phyloP scores from a whole-genome alignment of 1,139 yeast genomes.

The Yamadazyma diddensiae region DNA sequence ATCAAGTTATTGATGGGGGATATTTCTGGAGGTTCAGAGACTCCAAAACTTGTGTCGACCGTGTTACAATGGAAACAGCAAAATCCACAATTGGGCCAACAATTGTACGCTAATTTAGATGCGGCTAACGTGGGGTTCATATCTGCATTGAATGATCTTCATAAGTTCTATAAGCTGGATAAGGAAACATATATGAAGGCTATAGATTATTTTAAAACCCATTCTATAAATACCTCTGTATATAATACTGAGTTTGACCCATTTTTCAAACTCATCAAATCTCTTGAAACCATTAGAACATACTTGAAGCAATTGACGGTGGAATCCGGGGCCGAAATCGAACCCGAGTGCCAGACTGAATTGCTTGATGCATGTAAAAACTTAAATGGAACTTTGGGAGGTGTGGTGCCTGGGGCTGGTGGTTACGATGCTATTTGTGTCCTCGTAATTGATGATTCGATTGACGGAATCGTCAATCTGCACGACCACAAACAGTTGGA shows the following conservation, averaged over 20 bases:
- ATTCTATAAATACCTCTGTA: not conserved
- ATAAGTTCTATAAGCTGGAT: conserved; percentile 22
- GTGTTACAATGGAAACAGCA: conserved; percentile 68
- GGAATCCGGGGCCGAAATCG: conserved; percentile 79
- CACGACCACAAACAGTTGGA: conserved; percentile 25
- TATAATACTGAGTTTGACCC: conserved; percentile 8
- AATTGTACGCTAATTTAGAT: conserved; percentile 56
- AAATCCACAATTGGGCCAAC: conserved; percentile 48
- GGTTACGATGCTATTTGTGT: conserved; percentile 91
- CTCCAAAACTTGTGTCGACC: conserved; percentile 81
- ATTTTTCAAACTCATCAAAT: conserved; percentile 23
- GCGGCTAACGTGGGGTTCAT: conserved; percentile 59
- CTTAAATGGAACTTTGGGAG: conserved; percentile 78
- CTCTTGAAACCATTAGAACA: conserved; percentile 50
- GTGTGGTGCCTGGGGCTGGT: conserved; percentile 98
- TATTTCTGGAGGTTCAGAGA: conserved; percentile 86
- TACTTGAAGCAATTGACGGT: conserved; percentile 58
- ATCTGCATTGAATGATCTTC: conserved; percentile 40
- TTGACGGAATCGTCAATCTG: conserved; percentile 37
- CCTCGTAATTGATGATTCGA: conserved; percentile 51
- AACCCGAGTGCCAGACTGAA: conserved; percentile 72
- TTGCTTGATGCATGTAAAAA: conserved; percentile 60
- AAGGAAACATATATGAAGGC: conserved; percentile 20
- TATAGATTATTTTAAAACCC: conserved; percentile 6
- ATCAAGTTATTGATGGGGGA: conserved; percentile 86